Conservation (phyloP, 345 rosid genomes). For the Eucalyptus pauciflora region DNA sequence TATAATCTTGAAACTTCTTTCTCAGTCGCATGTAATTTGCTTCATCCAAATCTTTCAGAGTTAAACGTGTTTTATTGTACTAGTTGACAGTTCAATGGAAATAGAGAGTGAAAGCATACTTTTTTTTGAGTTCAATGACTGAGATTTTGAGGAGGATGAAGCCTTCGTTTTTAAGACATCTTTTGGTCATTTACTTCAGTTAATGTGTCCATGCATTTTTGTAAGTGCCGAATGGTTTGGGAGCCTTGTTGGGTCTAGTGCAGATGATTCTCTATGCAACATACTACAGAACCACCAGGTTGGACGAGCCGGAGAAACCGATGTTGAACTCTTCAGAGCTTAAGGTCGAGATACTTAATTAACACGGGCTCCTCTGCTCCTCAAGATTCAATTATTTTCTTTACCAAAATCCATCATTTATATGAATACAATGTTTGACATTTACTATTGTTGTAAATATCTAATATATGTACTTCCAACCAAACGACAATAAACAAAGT, state of each 20-base stretch:
- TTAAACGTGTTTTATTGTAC: not conserved
- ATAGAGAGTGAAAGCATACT: not conserved
- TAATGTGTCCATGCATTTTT: not conserved
- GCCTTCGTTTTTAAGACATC: not conserved
- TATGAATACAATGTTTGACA: not conserved
- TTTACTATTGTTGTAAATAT: not conserved
- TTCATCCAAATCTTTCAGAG: no score
- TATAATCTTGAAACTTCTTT: no score
- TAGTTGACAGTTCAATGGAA: not conserved
- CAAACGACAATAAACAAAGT: not conserved
- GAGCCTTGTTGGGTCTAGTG: slow-evolving; percentile 28
- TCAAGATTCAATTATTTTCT: not conserved
- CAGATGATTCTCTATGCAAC: slow-evolving; percentile 32
- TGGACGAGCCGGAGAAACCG: slow-evolving; percentile 15
- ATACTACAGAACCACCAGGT: slow-evolving; percentile 30
- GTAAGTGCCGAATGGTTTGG: slow-evolving; percentile 38
- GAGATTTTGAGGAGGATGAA: not conserved
- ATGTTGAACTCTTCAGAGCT: slow-evolving; percentile 2
- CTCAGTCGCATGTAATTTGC: no score
- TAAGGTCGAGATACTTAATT: not conserved
- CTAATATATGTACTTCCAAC: not conserved
- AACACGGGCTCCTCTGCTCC: not conserved
- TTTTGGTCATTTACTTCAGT: not conserved
- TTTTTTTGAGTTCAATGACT: not conserved
- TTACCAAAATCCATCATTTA: not conserved